Evolutionary conservation across 2,329 filamentous ascomycete genomes (phyloP).

Genomic region (Fusarium tupiense): DNA sequence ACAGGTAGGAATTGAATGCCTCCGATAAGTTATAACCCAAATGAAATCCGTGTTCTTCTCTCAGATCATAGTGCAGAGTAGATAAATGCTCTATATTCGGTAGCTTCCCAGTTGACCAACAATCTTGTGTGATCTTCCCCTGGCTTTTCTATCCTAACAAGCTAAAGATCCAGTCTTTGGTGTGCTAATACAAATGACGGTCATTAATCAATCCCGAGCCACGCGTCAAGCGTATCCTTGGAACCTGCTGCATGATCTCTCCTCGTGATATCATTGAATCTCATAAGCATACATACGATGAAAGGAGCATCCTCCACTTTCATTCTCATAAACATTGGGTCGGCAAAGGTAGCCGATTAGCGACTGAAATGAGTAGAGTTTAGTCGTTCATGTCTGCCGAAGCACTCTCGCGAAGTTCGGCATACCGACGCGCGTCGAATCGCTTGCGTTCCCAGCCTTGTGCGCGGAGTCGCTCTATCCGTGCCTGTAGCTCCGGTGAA

Average conservation of each 20-base stretch:
- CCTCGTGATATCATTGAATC: slow-evolving; percentile 33
- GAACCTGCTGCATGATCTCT: not conserved
- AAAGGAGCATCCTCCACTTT: slow-evolving; percentile 5
- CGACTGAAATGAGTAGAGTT: not conserved
- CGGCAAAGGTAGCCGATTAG: not conserved
- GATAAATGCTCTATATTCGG: slow-evolving; percentile 18
- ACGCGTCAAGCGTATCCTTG: slow-evolving; percentile 3
- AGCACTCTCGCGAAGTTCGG: slow-evolving; percentile 61
- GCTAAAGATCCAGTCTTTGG: slow-evolving; percentile 30
- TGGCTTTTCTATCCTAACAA: not conserved
- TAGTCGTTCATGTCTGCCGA: slow-evolving; percentile 58
- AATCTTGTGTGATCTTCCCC: not conserved
- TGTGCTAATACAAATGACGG: not conserved
- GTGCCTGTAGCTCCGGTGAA: slow-evolving; percentile 56
- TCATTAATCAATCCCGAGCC: not conserved
- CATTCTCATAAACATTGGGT: not conserved
- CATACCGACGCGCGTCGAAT: slow-evolving; percentile 64
- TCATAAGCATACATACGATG: slow-evolving; percentile 18
- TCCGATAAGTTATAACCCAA: not conserved
- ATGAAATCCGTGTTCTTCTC: slow-evolving; percentile 3
- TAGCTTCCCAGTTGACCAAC: slow-evolving; percentile 11
- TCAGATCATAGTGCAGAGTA: not conserved
- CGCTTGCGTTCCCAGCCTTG: slow-evolving; percentile 65
- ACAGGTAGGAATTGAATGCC: not conserved
- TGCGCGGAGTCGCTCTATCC: slow-evolving; percentile 65